Evolutionary conservation across 805 yeast species (phyloP).

Genomic region (Candida anglica): DNA sequence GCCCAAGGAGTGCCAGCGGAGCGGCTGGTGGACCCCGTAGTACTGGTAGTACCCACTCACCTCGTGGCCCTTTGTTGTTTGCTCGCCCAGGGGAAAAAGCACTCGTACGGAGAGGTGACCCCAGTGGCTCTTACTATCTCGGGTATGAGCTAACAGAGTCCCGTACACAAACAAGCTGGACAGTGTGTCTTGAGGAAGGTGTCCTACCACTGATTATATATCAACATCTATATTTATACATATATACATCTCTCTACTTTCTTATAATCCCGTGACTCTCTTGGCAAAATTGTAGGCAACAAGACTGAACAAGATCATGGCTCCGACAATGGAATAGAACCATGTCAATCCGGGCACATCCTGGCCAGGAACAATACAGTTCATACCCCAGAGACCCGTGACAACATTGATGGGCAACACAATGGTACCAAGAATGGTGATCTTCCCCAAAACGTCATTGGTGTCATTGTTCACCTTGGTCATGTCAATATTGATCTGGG

Average conservation of each 20-base stretch:
- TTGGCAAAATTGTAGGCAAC: slow-evolving; percentile 38
- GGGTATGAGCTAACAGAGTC: too few relatives aligned
- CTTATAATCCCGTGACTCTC: slow-evolving; percentile 34
- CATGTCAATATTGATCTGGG: slow-evolving; percentile 97
- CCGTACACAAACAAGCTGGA: too few relatives aligned
- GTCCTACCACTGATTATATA: too few relatives aligned
- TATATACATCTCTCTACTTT: neutral
- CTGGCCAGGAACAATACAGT: slow-evolving; percentile 95
- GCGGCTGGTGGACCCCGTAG: too few relatives aligned
- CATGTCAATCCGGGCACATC: slow-evolving; percentile 34
- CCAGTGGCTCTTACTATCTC: too few relatives aligned
- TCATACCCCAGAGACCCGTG: slow-evolving; percentile 99
- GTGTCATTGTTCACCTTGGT: slow-evolving; percentile 94
- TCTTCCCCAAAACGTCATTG: slow-evolving; percentile 92
- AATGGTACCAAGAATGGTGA: slow-evolving; percentile 90
- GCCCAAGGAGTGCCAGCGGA: too few relatives aligned
- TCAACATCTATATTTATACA: too few relatives aligned
- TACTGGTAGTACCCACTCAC: too few relatives aligned
- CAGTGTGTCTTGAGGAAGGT: too few relatives aligned
- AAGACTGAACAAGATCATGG: slow-evolving; percentile 32
- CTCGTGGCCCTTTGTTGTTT: too few relatives aligned
- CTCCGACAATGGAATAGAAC: slow-evolving; percentile 36
- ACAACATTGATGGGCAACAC: slow-evolving; percentile 93
- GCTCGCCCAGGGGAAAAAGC: too few relatives aligned
- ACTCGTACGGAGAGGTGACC: too few relatives aligned